Base-by-base conservation (phyloP, 768 basidiomycete species). In the Favolaschia claudopus region DNA sequence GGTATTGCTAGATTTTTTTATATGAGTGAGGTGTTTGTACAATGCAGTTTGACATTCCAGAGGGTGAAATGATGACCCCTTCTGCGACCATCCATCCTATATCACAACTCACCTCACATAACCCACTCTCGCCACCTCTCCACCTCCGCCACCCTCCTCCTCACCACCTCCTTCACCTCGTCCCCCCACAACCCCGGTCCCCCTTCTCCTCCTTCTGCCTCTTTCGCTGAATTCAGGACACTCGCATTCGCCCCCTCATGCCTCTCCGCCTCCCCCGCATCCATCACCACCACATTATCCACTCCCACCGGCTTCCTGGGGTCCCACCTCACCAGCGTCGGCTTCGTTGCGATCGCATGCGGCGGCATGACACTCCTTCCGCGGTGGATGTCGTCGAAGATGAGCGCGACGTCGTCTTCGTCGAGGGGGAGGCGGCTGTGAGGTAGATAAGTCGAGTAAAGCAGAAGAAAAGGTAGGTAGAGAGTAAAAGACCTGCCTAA, bases 231-330 rank as follows among this genome's bases (percentile, higher is more conserved):
- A 10, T 36, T 10, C 12, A 10, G 12, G 10, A 17, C 39, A 14
- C 31, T 32, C 17, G 12, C 78, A 39, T 83, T 85, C 33, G 79
- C 79, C 54, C 72, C 74, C 33, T 79, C 69, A 70, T 95, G 94
- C 55, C 78, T 81, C 68, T 88, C 87, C 0, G 87, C 91, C 52
- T 97, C 93, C 46, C 78, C 80, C 52, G 81, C 72, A 55, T 94
- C 92, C 75, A 98, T 87, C 3, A 95, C 88, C 12, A 96, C 92
- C 55, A 90, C 86, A 70, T 99, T 99, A 34, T 91, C 88, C n/a
- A 85, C 76, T 24, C 81, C 77, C 20, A 99, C 69, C 3, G 89
- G 88, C 33, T 73, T 73, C 3, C 70, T 70, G 17, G 84, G 82
- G 65, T 94, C 88, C 97, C 96, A 99, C 40, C 94, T 81, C 22